Evolutionary conservation across 371 early-diverging fungal species (phyloP), one percentile per base, ranked within the genome.

Genomic region (Apophysomyces sp.): DNA sequence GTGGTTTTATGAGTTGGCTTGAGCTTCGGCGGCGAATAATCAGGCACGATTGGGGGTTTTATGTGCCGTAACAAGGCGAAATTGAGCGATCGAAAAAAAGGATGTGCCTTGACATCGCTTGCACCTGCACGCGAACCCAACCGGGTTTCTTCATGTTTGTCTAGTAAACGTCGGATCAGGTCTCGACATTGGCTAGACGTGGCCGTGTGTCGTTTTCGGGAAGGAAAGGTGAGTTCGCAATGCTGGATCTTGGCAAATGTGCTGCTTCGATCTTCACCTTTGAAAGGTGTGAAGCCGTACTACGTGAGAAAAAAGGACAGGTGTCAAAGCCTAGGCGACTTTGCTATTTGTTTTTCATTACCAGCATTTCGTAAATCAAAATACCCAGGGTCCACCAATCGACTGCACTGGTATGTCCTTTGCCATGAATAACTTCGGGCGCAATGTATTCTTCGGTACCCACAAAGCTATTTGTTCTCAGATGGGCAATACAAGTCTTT

Each of bases 341-440:
- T 37, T 67, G 60, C 15, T 62, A 57, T 44, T 76, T 31, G 18
- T 31, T 29, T 58, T 4, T 8, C 32, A 59, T 62, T 78, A 89
- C 90, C 74, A 98, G 82, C 96, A 99, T 95, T 77, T 98, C 98
- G 71, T 94, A 99, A n/a, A 98, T 87, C 27, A 98, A 78, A 28
- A 99, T 95, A 13, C 99, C 99, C 13, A 99, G 73, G 11, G 98
- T 96, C 99, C 99, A 99, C 94, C 99, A 97, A 77, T 99, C 99
- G 6, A 96, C 97, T 0, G 92, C 87, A 68, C 86, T 89, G 11
- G 98, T 94, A 78, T 99, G 98, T 11, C 98, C 98, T 60, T 84
- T 78, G 16, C 96, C 97, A 55, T 88, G 87, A 74, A 93, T 90
- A 13, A 93, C 93, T 74, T 98, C 98, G 15, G 99, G 98, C 2